These are phyloP conservation scores for Hortaea werneckii DNA, from an alignment of 2,329 filamentous ascomycete species.

Conservation along the genomic window DNA sequence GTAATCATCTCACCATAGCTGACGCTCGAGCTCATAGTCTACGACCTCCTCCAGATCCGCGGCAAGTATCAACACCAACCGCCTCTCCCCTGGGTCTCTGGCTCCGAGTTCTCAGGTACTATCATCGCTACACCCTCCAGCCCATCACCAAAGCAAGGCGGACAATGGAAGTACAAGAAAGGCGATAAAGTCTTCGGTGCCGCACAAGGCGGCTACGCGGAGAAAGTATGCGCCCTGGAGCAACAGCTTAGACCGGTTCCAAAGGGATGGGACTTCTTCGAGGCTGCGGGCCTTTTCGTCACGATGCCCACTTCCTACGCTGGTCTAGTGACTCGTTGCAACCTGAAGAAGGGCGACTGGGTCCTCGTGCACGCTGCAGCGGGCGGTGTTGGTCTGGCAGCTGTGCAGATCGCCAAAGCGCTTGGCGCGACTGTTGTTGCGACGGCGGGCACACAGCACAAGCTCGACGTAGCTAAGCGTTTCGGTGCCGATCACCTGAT, in stretches of 20 bases:
- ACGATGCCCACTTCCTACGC: slow-evolving; percentile 87
- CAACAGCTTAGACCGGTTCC: slow-evolving; percentile 62
- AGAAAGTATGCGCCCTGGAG: slow-evolving; percentile 59
- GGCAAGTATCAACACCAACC: slow-evolving; percentile 94
- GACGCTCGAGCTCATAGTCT: slow-evolving; percentile 42
- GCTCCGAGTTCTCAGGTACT: slow-evolving; percentile 75
- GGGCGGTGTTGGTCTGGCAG: slow-evolving; percentile 81
- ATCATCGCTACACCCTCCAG: slow-evolving; percentile 54
- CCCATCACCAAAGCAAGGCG: slow-evolving; percentile 16
- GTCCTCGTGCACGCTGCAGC: slow-evolving; percentile 89
- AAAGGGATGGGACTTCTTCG: slow-evolving; percentile 67
- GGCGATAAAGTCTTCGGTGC: slow-evolving; percentile 83
- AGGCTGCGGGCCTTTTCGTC: slow-evolving; percentile 82
- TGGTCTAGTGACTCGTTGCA: slow-evolving; percentile 67
- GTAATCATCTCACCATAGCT: too few relatives aligned
- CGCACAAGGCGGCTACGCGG: slow-evolving; percentile 76
- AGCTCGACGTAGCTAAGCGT: slow-evolving; percentile 64
- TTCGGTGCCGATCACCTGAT: slow-evolving; percentile 81
- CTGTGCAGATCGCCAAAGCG: slow-evolving; percentile 89
- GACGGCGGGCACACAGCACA: slow-evolving; percentile 71
- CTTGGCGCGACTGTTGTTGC: slow-evolving; percentile 87
- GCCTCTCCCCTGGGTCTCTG: slow-evolving; percentile 76
- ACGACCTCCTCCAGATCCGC: slow-evolving; percentile 88
- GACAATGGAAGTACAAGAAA: slow-evolving; percentile 53
- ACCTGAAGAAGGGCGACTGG: slow-evolving; percentile 66